Base-by-base conservation (phyloP, 176 grass and related monocot species). In the Urochloa ruziziensis region DNA sequence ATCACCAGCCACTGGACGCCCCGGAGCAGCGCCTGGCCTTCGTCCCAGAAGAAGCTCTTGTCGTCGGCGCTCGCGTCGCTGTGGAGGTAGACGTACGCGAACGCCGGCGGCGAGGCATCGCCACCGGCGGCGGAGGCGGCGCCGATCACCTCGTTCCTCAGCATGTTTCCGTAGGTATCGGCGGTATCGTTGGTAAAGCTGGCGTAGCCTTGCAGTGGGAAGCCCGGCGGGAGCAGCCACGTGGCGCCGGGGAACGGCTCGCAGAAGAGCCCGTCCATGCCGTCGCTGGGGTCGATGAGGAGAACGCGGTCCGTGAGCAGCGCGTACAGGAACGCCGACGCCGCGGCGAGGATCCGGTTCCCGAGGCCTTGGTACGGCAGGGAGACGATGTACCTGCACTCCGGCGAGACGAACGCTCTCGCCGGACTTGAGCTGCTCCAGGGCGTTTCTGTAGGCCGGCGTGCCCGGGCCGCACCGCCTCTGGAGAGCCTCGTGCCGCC, bases 261-360 rank as follows among this genome's bases (percentile, higher is more conserved):
- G 72, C 92, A 94, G 82, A 94, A 89, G 2, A 95, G 81, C 25
- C 30, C 77, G n/a, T 1, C 46, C 65, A 90, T 62, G 46, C 70
- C 79, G 35, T 32, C 51, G 28, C 66, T 28, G 8, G 30, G 18
- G 79, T 92, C 80, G 77, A 95, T 25, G 33, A 95, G 87, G 51
- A 95, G 54, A 7, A 92, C 93, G 30, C 87, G 83, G 27, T 84
- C 78, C 46, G 88, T 86, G 84, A 94, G 93, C 36, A 94, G 29
- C 17, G 93, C 83, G 43, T 91, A 94, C 1, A 94, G 44, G 85
- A 92, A 95, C 11, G 93, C 85, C 42, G 85, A 88, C 21, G 79
- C 89, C 11, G 80, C 57, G 28, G 90, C 81, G 25, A 95, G 57
- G 36, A 95, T 88, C 21, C 90, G 70, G 83, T 95, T 95, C 13